Evolutionary conservation across 805 yeast genomes (phyloP).

Genomic region (Saturnispora sanitii): DNA sequence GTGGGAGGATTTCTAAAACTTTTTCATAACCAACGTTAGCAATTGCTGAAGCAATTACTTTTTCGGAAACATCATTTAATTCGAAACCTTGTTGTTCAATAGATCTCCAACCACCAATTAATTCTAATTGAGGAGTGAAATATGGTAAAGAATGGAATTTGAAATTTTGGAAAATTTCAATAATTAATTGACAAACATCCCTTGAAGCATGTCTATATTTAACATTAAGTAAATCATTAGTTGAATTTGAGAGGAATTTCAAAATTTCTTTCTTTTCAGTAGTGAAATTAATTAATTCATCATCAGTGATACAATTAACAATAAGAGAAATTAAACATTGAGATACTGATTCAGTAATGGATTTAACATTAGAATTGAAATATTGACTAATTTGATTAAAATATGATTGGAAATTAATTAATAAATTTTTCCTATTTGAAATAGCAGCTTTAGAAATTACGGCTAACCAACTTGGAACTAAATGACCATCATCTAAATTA

Average conservation of each 20-base stretch:
- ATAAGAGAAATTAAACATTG: constrained; percentile 78
- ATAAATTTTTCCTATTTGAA: neutral
- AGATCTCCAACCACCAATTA: constrained; percentile 81
- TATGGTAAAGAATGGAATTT: constrained; percentile 63
- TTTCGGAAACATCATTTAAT: constrained; percentile 65
- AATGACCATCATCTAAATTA: constrained; percentile 66
- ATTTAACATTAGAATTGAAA: constrained; percentile 54
- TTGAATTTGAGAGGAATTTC: constrained; percentile 39
- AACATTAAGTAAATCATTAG: constrained; percentile 51
- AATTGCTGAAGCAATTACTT: constrained; percentile 70
- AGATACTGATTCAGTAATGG: constrained; percentile 64
- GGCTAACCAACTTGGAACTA: constrained; percentile 93
- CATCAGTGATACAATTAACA: constrained; percentile 56
- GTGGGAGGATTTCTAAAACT: constrained; percentile 65
- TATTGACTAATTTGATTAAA: constrained; percentile 49
- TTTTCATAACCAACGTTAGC: constrained; percentile 78
- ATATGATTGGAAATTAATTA: constrained; percentile 28
- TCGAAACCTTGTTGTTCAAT: constrained; percentile 62
- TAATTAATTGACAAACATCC: constrained; percentile 60
- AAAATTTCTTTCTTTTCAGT: constrained; percentile 49
- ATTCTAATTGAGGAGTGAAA: constrained; percentile 51
- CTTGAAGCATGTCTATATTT: constrained; percentile 68
- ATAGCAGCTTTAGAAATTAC: constrained; percentile 74
- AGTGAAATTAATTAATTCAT: constrained; percentile 41
- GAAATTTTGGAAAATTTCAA: constrained; percentile 52